A percentile compares a stretch with the other conserved stretches of the same genome.
Evolutionary conservation across 2,329 filamentous ascomycete genomes (phyloP).

Genomic region (Beauveria medogensis): DNA sequence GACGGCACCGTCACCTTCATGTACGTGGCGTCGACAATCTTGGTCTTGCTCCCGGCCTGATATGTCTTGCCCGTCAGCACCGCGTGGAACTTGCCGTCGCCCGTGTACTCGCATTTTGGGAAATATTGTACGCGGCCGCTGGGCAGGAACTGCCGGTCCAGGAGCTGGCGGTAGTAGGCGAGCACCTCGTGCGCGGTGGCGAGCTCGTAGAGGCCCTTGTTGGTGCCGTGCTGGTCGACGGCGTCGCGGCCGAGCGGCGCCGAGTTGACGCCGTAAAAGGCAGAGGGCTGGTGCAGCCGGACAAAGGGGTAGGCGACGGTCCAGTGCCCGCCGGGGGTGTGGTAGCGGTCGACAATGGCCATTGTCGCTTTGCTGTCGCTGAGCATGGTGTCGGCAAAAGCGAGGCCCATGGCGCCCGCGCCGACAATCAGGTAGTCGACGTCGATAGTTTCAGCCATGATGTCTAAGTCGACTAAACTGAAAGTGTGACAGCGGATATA

Average conservation of each 20-base stretch:
- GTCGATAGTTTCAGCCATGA: not conserved
- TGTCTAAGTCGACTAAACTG: not conserved
- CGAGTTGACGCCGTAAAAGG: constrained; percentile 7
- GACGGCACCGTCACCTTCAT: constrained; percentile 1
- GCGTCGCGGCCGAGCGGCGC: not conserved
- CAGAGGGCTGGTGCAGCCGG: constrained; percentile 1
- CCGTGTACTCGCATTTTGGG: constrained; percentile 4
- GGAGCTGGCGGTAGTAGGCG: constrained; percentile 6
- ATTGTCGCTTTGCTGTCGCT: constrained; percentile 1
- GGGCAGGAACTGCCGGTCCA: not conserved
- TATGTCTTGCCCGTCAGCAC: not conserved
- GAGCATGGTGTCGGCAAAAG: constrained; percentile 8
- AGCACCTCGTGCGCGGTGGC: constrained; percentile 8
- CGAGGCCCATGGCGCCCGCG: constrained; percentile 5
- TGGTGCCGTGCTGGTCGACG: constrained; percentile 5
- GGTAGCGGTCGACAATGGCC: constrained; percentile 4
- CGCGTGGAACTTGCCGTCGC: not conserved
- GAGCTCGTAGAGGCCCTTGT: constrained; percentile 4
- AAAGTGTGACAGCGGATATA: too few relatives aligned
- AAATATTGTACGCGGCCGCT: not conserved
- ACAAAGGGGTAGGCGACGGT: constrained; percentile 9
- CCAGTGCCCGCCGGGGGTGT: constrained; percentile 8
- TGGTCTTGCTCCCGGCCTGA: not conserved
- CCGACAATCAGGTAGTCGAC: constrained; percentile 8
- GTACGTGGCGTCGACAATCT: constrained; percentile 7